Base-by-base conservation (phyloP, 73 alveolate species). In the Symbiodinium pilosum region DNA sequence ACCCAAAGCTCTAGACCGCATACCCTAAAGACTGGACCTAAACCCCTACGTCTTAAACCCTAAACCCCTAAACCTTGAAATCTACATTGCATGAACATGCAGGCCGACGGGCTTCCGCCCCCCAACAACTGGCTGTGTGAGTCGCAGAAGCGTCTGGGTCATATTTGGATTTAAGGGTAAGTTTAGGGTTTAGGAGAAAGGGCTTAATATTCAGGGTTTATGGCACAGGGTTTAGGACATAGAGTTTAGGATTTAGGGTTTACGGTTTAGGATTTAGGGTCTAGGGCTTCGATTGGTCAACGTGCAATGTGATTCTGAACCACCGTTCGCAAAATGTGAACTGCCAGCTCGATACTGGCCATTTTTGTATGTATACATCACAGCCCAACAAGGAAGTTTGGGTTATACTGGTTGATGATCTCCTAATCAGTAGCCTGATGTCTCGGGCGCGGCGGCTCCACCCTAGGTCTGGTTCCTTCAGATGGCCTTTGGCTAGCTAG, bases 71-170 rank as follows among this genome's bases (percentile, higher is more conserved):
- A 47, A 47, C 59, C 59, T 14, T 47, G 14, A 47, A 47, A 6
- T 14, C 59, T 47, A 14, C 59, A n/a, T n/a, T n/a, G n/a, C n/a
- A n/a, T n/a, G n/a, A n/a, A n/a, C 3, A 64, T 26, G 41, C 73
- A 88, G 95, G 95, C 95, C 2, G 95, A 88, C 16, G 95, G 95
- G 26, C 44, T 88, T 40, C 95, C 95, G 18, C 95, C 95, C n/a
- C 95, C 95, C 43, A 88, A 88, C 40, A 84, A 88, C 44, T 68
- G 87, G 95, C 95, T 88, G 20, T 88, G 95, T 9, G 95, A 88
- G 75, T 88, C 95, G 12, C 95, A 88, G 51, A 88, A 88, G 95
- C n/a, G 12, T 28, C 30, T 8, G 44, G 81, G 51, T 32, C 28
- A 20, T 0, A 0, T 20, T 16, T 36, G 11, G 0, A 26, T 68